Conservation (phyloP, 176 grass and related monocot genomes). For the Cymbopogon citratus region DNA sequence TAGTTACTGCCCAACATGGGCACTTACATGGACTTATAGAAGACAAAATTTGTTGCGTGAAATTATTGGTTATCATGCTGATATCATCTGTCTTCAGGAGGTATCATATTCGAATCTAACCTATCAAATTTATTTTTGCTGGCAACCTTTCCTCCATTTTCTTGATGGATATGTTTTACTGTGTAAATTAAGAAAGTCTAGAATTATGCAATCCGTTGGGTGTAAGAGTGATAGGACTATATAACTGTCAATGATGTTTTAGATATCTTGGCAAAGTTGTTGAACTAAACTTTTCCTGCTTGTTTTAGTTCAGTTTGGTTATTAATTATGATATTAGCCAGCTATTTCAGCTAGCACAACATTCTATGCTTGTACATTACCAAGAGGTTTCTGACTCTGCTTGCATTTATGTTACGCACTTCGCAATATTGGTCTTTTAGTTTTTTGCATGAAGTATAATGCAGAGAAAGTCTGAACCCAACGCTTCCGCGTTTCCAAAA, state of each 20-base stretch:
- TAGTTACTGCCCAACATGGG: slow-evolving; percentile 97
- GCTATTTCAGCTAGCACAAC: neutral
- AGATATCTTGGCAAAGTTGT: neutral
- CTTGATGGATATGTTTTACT: slow-evolving; percentile 7
- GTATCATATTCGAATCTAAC: slow-evolving; percentile 32
- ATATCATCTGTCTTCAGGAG: slow-evolving; percentile 99
- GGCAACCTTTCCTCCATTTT: neutral
- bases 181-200: slow-evolving; percentile 4
- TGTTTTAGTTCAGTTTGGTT: neutral
- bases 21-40: slow-evolving; percentile 92
- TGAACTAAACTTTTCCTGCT: neutral
- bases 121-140: slow-evolving; percentile 12
- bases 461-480: neutral
- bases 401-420: slow-evolving; percentile 10
- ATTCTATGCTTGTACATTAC: neutral
- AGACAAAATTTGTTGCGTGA: slow-evolving; percentile 96
- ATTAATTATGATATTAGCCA: neutral
- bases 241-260: neutral
- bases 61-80: slow-evolving; percentile 96
- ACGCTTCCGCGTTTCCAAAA: neutral
- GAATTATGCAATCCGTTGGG: neutral
- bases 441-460: neutral
- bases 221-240: neutral
- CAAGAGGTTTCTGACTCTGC: slow-evolving; percentile 8
- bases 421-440: neutral